phyloP scores from a whole-genome alignment of 441 rosid species.

The Macaranga tanarius region DNA sequence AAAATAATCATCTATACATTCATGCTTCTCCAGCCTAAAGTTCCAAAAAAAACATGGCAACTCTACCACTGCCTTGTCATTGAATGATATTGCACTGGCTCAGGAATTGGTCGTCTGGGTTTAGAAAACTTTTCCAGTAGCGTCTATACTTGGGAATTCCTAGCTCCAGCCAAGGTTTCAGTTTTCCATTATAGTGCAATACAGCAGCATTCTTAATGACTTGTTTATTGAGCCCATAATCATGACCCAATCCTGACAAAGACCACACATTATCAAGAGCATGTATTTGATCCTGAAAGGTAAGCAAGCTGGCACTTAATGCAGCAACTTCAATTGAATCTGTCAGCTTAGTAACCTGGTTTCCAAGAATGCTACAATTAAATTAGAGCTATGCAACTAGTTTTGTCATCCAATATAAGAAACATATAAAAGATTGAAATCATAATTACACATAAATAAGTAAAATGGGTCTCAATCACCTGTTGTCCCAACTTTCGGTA shows the following conservation, averaged over 20 bases:
- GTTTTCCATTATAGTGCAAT: conserved; percentile 87
- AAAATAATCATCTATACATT: conserved; percentile 22
- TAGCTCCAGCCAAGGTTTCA: conserved; percentile 98
- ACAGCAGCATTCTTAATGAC: conserved; percentile 57
- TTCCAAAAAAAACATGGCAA: conserved; percentile 24
- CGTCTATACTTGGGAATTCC: conserved; percentile 78
- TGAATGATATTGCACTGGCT: conserved; percentile 85
- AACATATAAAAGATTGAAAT: background rate
- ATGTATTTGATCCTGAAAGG: conserved; percentile 67
- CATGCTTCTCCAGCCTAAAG: conserved; percentile 26
- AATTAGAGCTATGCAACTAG: background rate
- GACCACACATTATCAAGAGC: conserved; percentile 60
- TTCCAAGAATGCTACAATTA: conserved; percentile 13
- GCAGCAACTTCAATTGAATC: conserved; percentile 45
- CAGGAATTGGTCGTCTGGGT: conserved; percentile 58
- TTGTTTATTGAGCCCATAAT: conserved; percentile 42
- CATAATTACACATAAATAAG: background rate
- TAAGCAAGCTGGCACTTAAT: conserved; percentile 67
- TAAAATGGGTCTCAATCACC: conserved; percentile 43
- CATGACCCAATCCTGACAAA: conserved; percentile 79
- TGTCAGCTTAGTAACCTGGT: conserved; percentile 44
- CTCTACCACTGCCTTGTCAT: conserved; percentile 25
- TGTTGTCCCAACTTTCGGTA: conserved; percentile 54
- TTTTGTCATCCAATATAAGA: background rate
- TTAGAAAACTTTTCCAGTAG: conserved; percentile 79